Evolutionary conservation across 208 protist genomes (phyloP).

Genomic region (Tetramitus jugosus): DNA sequence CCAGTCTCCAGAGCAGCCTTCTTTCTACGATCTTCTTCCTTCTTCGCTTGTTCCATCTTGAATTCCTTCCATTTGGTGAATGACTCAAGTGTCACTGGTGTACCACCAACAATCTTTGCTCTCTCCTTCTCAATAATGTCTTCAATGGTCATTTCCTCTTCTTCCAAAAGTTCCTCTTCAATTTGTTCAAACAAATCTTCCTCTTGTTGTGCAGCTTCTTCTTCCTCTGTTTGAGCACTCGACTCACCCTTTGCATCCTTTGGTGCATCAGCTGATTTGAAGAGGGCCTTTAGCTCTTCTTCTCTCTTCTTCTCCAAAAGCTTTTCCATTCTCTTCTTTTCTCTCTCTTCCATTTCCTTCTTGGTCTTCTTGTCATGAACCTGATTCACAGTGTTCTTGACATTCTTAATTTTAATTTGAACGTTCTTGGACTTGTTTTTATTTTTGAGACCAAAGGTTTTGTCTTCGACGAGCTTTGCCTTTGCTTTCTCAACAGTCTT

Average conservation of each 20-base stretch:
- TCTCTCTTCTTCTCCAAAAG: constrained; percentile 67
- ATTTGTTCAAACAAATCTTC: background rate
- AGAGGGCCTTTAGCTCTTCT: constrained; percentile 65
- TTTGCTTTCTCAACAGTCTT: constrained; percentile 17
- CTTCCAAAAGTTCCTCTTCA: constrained; percentile 4
- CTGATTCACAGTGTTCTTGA: constrained; percentile 54
- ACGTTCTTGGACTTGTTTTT: constrained; percentile 76
- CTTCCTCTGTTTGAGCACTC: background rate
- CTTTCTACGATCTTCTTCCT: background rate
- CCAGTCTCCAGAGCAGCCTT: background rate
- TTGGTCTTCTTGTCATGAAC: constrained; percentile 51
- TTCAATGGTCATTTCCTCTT: constrained; percentile 8
- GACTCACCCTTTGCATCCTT: constrained; percentile 24
- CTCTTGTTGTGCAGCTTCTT: background rate
- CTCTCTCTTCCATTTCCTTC: constrained; percentile 54
- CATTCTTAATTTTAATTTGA: constrained; percentile 68
- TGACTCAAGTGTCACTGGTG: background rate
- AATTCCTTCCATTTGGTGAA: constrained; percentile 23
- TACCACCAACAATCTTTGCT: constrained; percentile 12
- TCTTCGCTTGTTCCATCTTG: background rate
- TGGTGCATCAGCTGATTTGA: constrained; percentile 51
- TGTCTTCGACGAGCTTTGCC: constrained; percentile 9
- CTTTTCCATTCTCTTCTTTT: constrained; percentile 48
- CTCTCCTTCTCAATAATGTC: constrained; percentile 16
- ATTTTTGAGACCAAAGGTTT: constrained; percentile 80